Evolutionary conservation across 2,329 filamentous ascomycete species (phyloP), one percentile per base, ranked within the genome.

Genomic region (Periglandula ipomoeae): DNA sequence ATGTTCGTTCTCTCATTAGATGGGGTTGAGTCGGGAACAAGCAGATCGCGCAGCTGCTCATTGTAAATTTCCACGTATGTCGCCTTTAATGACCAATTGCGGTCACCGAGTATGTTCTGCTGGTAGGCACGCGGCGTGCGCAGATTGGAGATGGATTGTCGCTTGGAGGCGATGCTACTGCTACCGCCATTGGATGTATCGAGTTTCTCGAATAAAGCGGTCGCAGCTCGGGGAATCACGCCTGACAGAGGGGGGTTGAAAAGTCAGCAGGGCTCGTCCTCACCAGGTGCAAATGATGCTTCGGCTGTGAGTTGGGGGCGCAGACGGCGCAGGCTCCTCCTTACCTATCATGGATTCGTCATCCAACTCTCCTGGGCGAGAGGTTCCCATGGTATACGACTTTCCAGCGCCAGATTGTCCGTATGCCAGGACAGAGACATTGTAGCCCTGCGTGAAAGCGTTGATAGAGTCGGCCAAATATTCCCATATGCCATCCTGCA

Each of bases 41-140:
- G 75, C 15, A 98, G 75, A 72, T 98, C 93, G 58, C 93, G 84
- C 26, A 97, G 74, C 61, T 94, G 87, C 68, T 98, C 93, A 62
- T 98, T 97, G 72, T 98, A 98, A 55, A 98, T 98, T 73, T 97
- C 80, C 54, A 96, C 87, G 62, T 96, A 96, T 1, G 90, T 96
- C 10, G 91, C 93, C 65, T 87, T 95, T 59, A 98, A 72, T 46
- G 88, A 85, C 93, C 93, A 98, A 53, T 77, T 86, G 65, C 85
- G 89, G 44, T 93, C 87, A 2, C 69, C 62, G 38, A 74, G 70
- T 50, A 80, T 76, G 42, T 60, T 59, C 46, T 65, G 61, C 49
- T 65, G 64, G 27, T 94, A 93, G 54, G 89, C 81, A 42, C 82
- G 78, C 1, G 91, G 91, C 4, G 87, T 81, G 54, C 87, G 84